A percentile compares a stretch with the other conserved stretches of the same genome.
Conservation (phyloP, 2,329 filamentous ascomycete genomes). For the Pseudophaeomoniella oleicola region DNA sequence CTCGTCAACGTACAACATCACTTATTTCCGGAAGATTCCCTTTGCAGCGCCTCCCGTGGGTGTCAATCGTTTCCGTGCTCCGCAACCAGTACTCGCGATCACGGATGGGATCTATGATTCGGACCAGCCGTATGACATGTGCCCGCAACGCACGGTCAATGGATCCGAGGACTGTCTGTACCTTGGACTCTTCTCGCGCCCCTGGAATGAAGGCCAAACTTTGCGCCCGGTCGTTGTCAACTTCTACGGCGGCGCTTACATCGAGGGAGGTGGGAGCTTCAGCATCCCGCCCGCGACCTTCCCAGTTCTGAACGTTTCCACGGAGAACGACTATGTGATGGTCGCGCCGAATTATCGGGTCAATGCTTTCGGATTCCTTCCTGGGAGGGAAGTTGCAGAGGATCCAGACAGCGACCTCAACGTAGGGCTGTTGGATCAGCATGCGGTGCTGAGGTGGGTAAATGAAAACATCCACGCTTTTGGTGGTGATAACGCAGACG, state of each 20-base stretch:
- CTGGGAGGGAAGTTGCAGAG: slow-evolving; percentile 31
- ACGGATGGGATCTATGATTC: slow-evolving; percentile 39
- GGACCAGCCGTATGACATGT: slow-evolving; percentile 41
- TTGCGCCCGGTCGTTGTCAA: slow-evolving; percentile 43
- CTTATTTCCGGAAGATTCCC: slow-evolving; percentile 46
- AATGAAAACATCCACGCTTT: slow-evolving; percentile 37
- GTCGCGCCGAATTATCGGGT: slow-evolving; percentile 41
- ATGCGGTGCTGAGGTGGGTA: slow-evolving; percentile 38
- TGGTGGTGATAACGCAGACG: slow-evolving; percentile 35
- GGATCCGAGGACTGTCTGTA: slow-evolving; percentile 47
- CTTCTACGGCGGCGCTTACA: slow-evolving; percentile 49
- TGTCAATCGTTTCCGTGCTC: slow-evolving; percentile 44
- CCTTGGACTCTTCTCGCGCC: slow-evolving; percentile 44
- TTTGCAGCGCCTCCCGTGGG: slow-evolving; percentile 45
- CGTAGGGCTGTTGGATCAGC: slow-evolving; percentile 37
- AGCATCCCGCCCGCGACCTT: slow-evolving; percentile 41
- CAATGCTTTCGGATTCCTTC: slow-evolving; percentile 43
- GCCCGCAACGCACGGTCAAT: slow-evolving; percentile 42
- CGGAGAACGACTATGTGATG: slow-evolving; percentile 34
- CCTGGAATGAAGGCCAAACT: slow-evolving; percentile 31
- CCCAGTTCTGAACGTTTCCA: slow-evolving; percentile 42
- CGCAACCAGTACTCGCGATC: slow-evolving; percentile 39
- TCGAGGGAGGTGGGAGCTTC: slow-evolving; percentile 42
- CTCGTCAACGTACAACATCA: slow-evolving; percentile 38
- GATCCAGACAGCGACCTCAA: slow-evolving; percentile 34